A percentile compares a stretch with the other conserved stretches of the same genome.
Conservation (phyloP, 345 rosid genomes). For the Ceriops zippeliana region DNA sequence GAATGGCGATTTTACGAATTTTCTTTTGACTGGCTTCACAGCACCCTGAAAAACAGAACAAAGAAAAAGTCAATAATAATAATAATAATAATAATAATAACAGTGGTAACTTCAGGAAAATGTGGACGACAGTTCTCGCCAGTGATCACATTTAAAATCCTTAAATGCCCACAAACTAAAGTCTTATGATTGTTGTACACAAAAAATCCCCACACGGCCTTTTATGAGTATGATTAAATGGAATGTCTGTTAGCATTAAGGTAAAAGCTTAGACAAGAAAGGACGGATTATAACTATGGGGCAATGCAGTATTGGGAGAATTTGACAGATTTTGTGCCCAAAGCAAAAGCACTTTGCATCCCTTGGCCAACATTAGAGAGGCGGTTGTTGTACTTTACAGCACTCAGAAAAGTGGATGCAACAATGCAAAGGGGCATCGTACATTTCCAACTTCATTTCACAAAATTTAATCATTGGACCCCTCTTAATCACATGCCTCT, state of each 20-base stretch:
- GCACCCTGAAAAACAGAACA: too few species aligned
- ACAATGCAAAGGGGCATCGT: conserved; percentile 1
- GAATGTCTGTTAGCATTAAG: conserved; percentile 19
- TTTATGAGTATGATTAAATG: conserved; percentile 19
- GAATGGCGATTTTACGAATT: too few species aligned
- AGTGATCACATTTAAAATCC: conserved; percentile 20
- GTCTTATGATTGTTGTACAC: neutral
- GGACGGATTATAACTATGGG: conserved; percentile 29
- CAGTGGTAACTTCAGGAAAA: too few species aligned
- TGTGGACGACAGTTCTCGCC: conserved; percentile 18
- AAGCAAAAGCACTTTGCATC: conserved; percentile 25
- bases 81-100: neutral
- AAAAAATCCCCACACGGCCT: conserved; percentile 19
- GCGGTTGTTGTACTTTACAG: conserved; percentile 29
- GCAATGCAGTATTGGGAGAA: conserved; percentile 16
- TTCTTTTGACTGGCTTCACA: too few species aligned
- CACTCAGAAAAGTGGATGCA: conserved; percentile 5
- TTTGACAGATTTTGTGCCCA: conserved; percentile 27
- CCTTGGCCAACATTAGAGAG: conserved; percentile 32
- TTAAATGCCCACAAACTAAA: conserved; percentile 16
- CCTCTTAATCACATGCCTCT: conserved; percentile 23
- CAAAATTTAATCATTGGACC: conserved; percentile 29
- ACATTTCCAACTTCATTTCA: conserved; percentile 29
- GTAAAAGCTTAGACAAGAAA: conserved; percentile 17
- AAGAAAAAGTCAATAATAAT: neutral